Conservation (phyloP, 1,284 basidiomycete genomes). For the Gomphus bonarii region DNA sequence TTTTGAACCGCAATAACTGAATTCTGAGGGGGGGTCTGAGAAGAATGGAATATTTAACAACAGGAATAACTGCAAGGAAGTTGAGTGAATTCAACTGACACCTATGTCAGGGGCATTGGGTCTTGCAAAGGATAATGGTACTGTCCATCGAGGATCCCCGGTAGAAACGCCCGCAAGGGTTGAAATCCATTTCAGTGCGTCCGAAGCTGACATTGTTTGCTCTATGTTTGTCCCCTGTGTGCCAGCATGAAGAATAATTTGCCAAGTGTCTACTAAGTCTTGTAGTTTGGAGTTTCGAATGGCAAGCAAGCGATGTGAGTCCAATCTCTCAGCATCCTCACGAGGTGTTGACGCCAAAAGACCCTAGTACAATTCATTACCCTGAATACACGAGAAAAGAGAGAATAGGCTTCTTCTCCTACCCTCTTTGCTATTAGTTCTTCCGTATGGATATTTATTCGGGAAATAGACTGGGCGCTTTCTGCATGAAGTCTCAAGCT, state of each 20-base stretch:
- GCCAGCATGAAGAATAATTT: neutral
- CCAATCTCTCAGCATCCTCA: neutral
- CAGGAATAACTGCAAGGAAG: neutral
- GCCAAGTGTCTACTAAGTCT: neutral
- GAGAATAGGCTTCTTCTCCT: neutral
- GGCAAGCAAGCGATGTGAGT: neutral
- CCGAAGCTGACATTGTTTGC: neutral
- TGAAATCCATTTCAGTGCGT: neutral
- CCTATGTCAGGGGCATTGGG: neutral
- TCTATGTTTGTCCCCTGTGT: neutral
- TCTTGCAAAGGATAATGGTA: neutral
- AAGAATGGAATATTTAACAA: neutral
- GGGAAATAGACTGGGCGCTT: neutral
- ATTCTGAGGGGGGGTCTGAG: neutral
- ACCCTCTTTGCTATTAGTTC: neutral
- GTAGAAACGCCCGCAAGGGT: neutral
- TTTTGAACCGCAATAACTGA: neutral
- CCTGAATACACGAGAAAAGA: neutral
- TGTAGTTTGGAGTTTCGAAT: neutral
- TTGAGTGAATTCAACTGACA: neutral
- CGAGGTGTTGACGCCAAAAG: neutral
- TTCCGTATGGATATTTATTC: neutral
- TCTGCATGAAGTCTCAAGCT: neutral
- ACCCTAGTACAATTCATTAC: neutral
- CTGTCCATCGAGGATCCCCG: neutral